Conservation (phyloP, 2,329 filamentous ascomycete species). For the Cercospora beticola region DNA sequence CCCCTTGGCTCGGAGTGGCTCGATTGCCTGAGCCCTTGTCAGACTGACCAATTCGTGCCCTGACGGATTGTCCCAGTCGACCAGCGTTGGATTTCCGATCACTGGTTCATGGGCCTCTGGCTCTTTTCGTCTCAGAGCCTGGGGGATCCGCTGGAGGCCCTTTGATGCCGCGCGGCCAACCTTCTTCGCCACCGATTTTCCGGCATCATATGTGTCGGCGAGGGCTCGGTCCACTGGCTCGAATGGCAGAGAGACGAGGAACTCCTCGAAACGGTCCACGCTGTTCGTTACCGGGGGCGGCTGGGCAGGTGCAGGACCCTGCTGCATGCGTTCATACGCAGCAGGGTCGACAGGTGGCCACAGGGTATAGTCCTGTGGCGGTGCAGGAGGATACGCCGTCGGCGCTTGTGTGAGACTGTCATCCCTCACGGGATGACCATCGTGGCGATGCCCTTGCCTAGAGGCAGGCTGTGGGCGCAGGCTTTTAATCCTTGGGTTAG, state of each 20-base stretch:
- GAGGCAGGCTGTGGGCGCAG: neutral
- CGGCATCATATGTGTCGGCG: neutral
- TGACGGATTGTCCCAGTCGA: neutral
- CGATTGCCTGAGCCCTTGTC: neutral
- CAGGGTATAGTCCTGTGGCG: neutral
- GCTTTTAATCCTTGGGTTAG: neutral
- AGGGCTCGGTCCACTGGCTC: neutral
- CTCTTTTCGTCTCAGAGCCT: neutral
- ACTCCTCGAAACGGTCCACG: neutral
- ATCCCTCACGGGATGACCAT: conserved; percentile 1
- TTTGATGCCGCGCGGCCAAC: neutral
- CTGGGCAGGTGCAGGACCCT: neutral
- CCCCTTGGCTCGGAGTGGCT: neutral
- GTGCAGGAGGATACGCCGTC: neutral
- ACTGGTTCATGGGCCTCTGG: neutral
- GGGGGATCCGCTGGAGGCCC: neutral
- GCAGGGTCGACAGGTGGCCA: neutral
- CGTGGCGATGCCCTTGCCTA: neutral
- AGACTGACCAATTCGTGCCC: neutral
- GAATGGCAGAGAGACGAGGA: neutral
- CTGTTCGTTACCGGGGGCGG: neutral
- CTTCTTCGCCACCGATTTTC: neutral
- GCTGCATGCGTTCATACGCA: neutral
- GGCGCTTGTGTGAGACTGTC: neutral
- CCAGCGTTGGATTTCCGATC: neutral